phyloP scores from a whole-genome alignment of 768 basidiomycete genomes.

The Cyathus striatus region DNA sequence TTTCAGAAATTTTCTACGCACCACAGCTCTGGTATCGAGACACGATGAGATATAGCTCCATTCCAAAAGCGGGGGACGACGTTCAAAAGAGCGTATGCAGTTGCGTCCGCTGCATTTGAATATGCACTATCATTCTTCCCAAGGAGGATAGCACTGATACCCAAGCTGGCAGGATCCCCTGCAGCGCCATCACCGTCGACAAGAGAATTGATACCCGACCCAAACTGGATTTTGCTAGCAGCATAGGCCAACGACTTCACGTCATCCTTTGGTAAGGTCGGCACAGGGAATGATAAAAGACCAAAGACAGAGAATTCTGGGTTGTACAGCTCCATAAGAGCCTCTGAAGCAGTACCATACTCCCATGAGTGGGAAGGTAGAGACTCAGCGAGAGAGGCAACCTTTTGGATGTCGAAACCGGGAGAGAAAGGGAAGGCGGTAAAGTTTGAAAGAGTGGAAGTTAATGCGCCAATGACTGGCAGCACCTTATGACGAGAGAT shows the following conservation, averaged over 20 bases:
- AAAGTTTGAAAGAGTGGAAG: neutral
- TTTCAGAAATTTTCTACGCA: conserved; percentile 10
- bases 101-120: conserved; percentile 29
- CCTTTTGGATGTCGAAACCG: conserved; percentile 20
- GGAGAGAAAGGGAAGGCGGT: conserved; percentile 4
- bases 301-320: conserved; percentile 22
- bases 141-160: conserved; percentile 35
- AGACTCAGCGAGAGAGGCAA: conserved; percentile 11
- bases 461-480: neutral
- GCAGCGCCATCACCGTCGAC: conserved; percentile 39
- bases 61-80: conserved; percentile 33
- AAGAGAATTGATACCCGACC: conserved; percentile 20
- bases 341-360: conserved; percentile 21
- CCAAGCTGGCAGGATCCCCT: conserved; percentile 53
- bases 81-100: conserved; percentile 37
- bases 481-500: neutral
- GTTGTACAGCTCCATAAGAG: conserved; percentile 21
- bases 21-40: conserved; percentile 46
- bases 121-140: conserved; percentile 31
- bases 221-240: conserved; percentile 13
- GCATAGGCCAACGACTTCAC: conserved; percentile 12
- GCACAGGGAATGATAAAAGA: conserved; percentile 17
- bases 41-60: conserved; percentile 52
- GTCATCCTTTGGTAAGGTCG: conserved; percentile 6
- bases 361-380: conserved; percentile 26